Evolutionary conservation across 441 rosid genomes (phyloP).

Genomic region (Populus trichocarpa): DNA sequence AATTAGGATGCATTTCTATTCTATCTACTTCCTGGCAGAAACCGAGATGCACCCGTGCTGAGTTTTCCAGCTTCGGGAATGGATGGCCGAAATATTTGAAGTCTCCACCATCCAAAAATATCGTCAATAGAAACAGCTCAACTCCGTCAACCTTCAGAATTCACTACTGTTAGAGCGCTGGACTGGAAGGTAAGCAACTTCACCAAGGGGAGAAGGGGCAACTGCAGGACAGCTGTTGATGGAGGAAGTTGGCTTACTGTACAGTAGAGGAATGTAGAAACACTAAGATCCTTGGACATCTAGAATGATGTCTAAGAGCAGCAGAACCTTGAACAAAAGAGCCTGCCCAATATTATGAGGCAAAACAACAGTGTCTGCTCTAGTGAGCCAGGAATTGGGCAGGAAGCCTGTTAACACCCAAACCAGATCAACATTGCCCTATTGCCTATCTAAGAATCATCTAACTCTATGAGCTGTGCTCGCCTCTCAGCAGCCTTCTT

Average conservation of each 20-base stretch:
- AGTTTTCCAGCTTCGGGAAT: neutral
- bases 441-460: slow-evolving; percentile 31
- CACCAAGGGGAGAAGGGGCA: neutral
- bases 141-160: neutral
- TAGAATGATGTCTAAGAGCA: slow-evolving; percentile 8
- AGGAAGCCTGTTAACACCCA: slow-evolving; percentile 3
- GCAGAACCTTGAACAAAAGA: neutral
- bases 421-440: slow-evolving; percentile 18
- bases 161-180: neutral
- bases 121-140: neutral
- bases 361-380: slow-evolving; percentile 3
- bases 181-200: neutral
- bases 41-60: neutral
- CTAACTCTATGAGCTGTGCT: slow-evolving; percentile 80
- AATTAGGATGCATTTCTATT: neutral
- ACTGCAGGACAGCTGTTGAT: neutral
- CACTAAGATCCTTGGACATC: slow-evolving; percentile 7
- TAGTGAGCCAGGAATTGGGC: neutral
- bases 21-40: neutral
- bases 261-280: no score
- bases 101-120: no score
- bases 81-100: neutral
- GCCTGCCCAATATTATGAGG: slow-evolving; percentile 7
- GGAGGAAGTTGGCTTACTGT: neutral
- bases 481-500: slow-evolving; percentile 89